Percentiles rank a stretch among this genome's conserved stretches.
Evolutionary conservation across 306 rosid species (phyloP).

Genomic region (Oemleria cerasiformis): DNA sequence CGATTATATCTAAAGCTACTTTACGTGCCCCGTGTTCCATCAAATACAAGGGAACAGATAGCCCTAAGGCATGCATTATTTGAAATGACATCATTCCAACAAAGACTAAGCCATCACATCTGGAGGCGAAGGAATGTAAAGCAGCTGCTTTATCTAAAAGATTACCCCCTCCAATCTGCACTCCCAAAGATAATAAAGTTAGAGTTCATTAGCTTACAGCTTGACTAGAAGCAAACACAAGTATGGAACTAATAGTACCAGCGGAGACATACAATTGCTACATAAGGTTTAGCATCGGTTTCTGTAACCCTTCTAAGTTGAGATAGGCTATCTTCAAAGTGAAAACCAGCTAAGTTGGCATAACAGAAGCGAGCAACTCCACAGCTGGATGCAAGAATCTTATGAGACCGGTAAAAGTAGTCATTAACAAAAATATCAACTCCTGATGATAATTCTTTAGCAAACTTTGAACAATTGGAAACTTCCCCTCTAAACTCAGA

Average conservation of each 20-base stretch:
- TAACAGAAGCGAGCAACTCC: conserved; percentile 80
- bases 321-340: conserved; percentile 63
- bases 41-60: conserved; percentile 52
- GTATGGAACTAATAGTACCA: neutral
- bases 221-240: neutral
- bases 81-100: conserved; percentile 91
- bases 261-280: conserved; percentile 67
- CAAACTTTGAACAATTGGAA: conserved; percentile 67
- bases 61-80: conserved; percentile 73
- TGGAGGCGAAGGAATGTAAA: conserved; percentile 64
- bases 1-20: conserved; percentile 55
- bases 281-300: conserved; percentile 56
- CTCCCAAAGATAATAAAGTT: neutral
- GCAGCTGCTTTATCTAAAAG: conserved; percentile 65
- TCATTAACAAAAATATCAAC: conserved; percentile 88
- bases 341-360: conserved; percentile 79
- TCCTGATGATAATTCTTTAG: conserved; percentile 54
- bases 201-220: neutral
- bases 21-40: conserved; percentile 46
- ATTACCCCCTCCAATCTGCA: conserved; percentile 86
- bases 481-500: conserved; percentile 68
- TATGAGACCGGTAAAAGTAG: conserved; percentile 72
- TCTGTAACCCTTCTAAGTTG: conserved; percentile 46
- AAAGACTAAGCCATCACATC: conserved; percentile 68
- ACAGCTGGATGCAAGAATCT: conserved; percentile 80